Conservation (phyloP, 768 basidiomycete genomes). For the Boletus pseudo-olivaceus region DNA sequence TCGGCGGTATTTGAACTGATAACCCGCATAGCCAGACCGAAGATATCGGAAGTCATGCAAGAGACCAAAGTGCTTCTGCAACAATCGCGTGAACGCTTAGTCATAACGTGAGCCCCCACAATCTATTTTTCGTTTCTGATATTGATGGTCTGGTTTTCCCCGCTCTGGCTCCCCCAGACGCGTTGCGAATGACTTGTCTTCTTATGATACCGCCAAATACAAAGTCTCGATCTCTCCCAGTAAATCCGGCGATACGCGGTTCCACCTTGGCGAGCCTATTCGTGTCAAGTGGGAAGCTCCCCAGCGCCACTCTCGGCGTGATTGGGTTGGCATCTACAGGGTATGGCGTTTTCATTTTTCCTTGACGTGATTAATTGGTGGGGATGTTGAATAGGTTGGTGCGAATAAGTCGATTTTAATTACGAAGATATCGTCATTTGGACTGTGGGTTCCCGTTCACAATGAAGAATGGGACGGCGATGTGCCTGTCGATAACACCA, state of each 20-base stretch:
- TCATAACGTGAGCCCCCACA: conserved; percentile 71
- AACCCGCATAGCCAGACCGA: conserved; percentile 66
- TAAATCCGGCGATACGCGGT: conserved; percentile 51
- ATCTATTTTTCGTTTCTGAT: background rate
- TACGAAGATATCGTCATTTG: conserved; percentile 80
- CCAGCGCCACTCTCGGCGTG: conserved; percentile 76
- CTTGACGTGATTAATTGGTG: background rate
- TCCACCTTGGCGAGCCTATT: conserved; percentile 91
- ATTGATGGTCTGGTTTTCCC: background rate
- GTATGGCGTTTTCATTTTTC: conserved; percentile 35
- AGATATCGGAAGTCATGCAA: conserved; percentile 83
- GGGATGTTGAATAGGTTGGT: conserved; percentile 56
- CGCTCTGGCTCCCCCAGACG: conserved; percentile 43
- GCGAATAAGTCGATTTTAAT: conserved; percentile 82
- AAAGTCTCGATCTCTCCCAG: conserved; percentile 57
- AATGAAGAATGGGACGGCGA: conserved; percentile 94
- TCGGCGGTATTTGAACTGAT: conserved; percentile 5
- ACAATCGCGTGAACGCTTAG: conserved; percentile 84
- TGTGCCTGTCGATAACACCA: conserved; percentile 50
- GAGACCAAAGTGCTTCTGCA: conserved; percentile 90
- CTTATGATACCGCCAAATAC: conserved; percentile 80
- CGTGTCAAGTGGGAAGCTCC: conserved; percentile 86
- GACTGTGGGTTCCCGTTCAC: conserved; percentile 91
- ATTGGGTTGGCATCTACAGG: conserved; percentile 95
- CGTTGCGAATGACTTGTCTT: conserved; percentile 75